phyloP scores from a whole-genome alignment of 257 asterid genomes.

The Dorcoceras hygrometricum region DNA sequence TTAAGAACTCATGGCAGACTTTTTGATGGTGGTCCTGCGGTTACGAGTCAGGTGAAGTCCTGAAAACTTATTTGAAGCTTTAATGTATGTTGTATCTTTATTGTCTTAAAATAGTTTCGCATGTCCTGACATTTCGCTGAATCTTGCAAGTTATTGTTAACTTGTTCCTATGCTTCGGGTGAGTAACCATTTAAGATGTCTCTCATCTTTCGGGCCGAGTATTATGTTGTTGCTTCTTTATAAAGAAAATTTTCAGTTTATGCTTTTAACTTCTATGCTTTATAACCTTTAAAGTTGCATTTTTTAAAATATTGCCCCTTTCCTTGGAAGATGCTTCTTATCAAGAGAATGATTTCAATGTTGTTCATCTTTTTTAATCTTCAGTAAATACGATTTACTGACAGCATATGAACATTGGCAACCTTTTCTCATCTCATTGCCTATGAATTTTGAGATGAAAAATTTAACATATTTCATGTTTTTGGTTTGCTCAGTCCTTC shows the following conservation, averaged over 20 bases:
- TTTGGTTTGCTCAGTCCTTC: conserved; percentile 9
- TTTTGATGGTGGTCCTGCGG: conserved; percentile 60
- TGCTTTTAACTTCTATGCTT: neutral
- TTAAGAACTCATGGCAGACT: conserved; percentile 78
- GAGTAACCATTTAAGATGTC: neutral
- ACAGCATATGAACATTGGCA: conserved; percentile 8
- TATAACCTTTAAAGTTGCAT: neutral
- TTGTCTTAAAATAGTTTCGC: neutral
- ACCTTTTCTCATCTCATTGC: neutral
- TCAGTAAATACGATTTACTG: conserved; percentile 8
- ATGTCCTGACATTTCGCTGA: neutral
- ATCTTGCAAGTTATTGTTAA: no score
- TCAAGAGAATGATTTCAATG: neutral
- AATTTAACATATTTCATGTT: conserved; percentile 9
- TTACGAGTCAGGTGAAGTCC: conserved; percentile 76
- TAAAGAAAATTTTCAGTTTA: conserved; percentile 3
- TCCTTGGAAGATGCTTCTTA: neutral
- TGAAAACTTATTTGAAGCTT: conserved; percentile 4
- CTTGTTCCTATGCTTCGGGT: neutral
- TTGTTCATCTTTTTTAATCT: neutral
- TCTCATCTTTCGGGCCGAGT: neutral
- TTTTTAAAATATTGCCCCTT: neutral
- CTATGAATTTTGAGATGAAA: conserved; percentile 13
- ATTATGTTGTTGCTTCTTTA: neutral
- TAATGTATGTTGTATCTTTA: neutral